These are phyloP conservation scores for Streptanthus diversifolius DNA, from an alignment of 345 rosid genomes.

Conservation along the genomic window DNA sequence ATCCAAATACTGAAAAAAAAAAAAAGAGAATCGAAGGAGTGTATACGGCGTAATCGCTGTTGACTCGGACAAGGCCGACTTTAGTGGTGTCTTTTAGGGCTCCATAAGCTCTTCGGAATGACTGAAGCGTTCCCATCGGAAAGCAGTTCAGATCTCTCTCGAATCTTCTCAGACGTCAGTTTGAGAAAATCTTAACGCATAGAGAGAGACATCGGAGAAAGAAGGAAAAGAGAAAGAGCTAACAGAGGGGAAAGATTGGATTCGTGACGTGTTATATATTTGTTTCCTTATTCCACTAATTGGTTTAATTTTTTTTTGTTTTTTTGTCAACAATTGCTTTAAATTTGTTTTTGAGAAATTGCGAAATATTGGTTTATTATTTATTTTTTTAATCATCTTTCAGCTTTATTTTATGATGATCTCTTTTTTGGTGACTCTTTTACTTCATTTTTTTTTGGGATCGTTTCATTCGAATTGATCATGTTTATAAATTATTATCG, in stretches of 20 bases:
- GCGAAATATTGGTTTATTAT: neutral
- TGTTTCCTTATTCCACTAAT: slow-evolving; percentile 9
- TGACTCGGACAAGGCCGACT: slow-evolving; percentile 93
- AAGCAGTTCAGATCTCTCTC: slow-evolving; percentile 30
- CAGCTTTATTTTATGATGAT: neutral
- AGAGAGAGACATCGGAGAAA: slow-evolving; percentile 12
- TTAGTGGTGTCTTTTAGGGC: slow-evolving; percentile 86
- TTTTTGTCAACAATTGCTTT: too few species aligned
- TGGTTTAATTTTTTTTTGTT: too few species aligned
- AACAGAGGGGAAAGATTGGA: neutral
- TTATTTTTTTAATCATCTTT: neutral
- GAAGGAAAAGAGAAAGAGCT: neutral
- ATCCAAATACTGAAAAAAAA: neutral
- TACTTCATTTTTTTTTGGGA: neutral
- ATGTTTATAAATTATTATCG: neutral
- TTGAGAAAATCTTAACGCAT: neutral
- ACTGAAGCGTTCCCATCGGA: slow-evolving; percentile 73
- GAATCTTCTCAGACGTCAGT: neutral
- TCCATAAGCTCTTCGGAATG: slow-evolving; percentile 85
- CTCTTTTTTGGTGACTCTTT: neutral
- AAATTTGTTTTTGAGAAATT: neutral
- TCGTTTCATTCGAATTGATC: neutral
- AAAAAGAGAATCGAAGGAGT: neutral
- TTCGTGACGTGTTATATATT: slow-evolving; percentile 1
- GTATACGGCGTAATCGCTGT: slow-evolving; percentile 78